Conservation (phyloP, 805 yeast genomes). For the Kodamaea leandrae region DNA sequence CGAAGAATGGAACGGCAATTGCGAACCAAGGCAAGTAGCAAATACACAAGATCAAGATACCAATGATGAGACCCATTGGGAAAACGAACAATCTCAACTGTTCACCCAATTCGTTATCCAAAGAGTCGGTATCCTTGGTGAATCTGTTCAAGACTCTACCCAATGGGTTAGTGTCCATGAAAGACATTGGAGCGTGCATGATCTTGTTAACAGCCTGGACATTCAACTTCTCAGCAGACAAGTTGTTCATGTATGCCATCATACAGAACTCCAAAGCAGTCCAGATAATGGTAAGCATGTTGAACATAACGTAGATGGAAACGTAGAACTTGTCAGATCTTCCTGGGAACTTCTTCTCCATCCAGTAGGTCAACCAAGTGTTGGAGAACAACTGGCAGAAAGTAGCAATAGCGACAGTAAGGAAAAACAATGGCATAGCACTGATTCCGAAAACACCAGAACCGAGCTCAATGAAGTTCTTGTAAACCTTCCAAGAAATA, state of each 20-base stretch:
- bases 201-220: constrained; percentile 37
- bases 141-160: constrained; percentile 45
- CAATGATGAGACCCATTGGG: constrained; percentile 40
- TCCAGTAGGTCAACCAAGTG: constrained; percentile 46
- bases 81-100: constrained; percentile 40
- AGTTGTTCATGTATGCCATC: constrained; percentile 43
- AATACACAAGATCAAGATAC: constrained; percentile 44
- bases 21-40: constrained; percentile 55
- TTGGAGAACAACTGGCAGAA: constrained; percentile 43
- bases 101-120: constrained; percentile 45
- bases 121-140: constrained; percentile 45
- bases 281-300: constrained; percentile 37
- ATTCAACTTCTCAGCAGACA: constrained; percentile 35
- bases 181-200: constrained; percentile 43
- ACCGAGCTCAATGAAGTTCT: constrained; percentile 36
- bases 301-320: constrained; percentile 33
- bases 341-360: constrained; percentile 29
- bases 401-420: constrained; percentile 34
- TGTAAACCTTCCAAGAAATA: constrained; percentile 40
- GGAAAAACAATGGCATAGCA: constrained; percentile 33
- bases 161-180: constrained; percentile 42
- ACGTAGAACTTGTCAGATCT: constrained; percentile 33
- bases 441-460: constrained; percentile 35
- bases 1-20: constrained; percentile 52
- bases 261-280: constrained; percentile 39